Conservation (phyloP, 2,329 filamentous ascomycete species). For the Seiridium cupressi region DNA sequence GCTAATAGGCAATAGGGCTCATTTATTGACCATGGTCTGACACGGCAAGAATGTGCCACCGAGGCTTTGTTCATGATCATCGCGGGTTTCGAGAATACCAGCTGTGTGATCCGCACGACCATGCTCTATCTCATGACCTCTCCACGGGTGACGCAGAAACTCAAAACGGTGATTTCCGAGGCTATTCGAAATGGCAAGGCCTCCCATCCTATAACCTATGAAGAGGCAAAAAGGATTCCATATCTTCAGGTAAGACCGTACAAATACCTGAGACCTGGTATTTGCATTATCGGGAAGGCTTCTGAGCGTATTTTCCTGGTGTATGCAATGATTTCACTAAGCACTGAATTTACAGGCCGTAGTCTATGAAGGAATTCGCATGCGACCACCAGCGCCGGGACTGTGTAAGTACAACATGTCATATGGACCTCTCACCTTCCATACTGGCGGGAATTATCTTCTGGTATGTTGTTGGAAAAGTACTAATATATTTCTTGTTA, state of each 20-base stretch:
- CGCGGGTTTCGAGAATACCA: constrained; percentile 46
- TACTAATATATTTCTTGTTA: no score
- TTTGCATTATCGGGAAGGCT: no score
- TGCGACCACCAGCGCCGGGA: constrained; percentile 30
- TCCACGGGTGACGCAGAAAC: constrained; percentile 37
- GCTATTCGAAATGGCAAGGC: constrained; percentile 23
- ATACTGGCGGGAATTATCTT: no score
- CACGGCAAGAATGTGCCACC: constrained; percentile 21
- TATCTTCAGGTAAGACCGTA: background rate
- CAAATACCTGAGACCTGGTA: background rate
- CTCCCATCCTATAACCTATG: background rate
- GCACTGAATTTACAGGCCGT: constrained; percentile 23
- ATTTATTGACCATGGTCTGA: constrained; percentile 26
- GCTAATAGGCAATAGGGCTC: constrained; percentile 18
- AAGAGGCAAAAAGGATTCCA: background rate
- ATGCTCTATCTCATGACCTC: constrained; percentile 45
- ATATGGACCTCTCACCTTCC: no score
- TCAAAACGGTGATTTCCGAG: constrained; percentile 41
- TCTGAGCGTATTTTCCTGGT: no score
- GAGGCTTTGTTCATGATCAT: constrained; percentile 22
- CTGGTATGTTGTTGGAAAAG: no score
- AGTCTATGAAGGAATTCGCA: constrained; percentile 36
- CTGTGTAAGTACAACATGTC: constrained; percentile 8
- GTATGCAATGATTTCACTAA: background rate
- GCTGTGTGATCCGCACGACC: constrained; percentile 43